These are phyloP conservation scores for Collybia mongolica DNA, from an alignment of 768 basidiomycete species.

Conservation along the genomic window DNA sequence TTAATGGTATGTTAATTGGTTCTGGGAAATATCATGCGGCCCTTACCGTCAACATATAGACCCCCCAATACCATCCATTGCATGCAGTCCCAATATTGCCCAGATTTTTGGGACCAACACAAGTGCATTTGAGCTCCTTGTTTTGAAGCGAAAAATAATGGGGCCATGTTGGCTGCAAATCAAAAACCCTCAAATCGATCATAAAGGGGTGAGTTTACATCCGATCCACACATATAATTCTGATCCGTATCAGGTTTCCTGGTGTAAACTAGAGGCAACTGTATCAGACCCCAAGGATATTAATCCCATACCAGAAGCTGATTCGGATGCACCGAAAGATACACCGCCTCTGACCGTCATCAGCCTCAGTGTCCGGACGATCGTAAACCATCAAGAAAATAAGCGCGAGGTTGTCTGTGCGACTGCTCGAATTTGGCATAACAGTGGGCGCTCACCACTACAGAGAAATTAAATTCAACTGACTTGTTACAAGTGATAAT, in stretches of 20 bases:
- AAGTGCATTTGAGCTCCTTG: slow-evolving; percentile 89
- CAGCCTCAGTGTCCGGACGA: slow-evolving; percentile 84
- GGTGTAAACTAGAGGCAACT: slow-evolving; percentile 92
- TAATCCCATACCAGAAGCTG: slow-evolving; percentile 76
- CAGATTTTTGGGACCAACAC: slow-evolving; percentile 91
- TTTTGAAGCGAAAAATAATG: slow-evolving; percentile 96
- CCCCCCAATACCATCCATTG: slow-evolving; percentile 67
- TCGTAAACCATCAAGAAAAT: slow-evolving; percentile 93
- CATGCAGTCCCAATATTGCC: slow-evolving; percentile 80
- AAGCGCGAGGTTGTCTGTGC: slow-evolving; percentile 91
- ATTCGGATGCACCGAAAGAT: slow-evolving; percentile 69
- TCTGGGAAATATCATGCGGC: too few relatives aligned
- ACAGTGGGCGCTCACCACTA: slow-evolving; percentile 29
- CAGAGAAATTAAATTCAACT: too few relatives aligned
- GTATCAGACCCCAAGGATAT: slow-evolving; percentile 87
- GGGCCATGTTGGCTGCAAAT: slow-evolving; percentile 97
- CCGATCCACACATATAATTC: neutral
- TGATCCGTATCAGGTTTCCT: slow-evolving; percentile 66
- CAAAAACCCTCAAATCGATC: slow-evolving; percentile 69
- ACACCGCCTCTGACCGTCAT: slow-evolving; percentile 88
- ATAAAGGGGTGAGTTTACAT: slow-evolving; percentile 66
- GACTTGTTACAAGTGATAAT: slow-evolving; percentile 60
- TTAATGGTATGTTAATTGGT: slow-evolving; percentile 57
- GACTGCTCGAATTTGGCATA: slow-evolving; percentile 80
- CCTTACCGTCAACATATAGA: slow-evolving; percentile 37